phyloP scores from a whole-genome alignment of 2,329 filamentous ascomycete species.

The Fusarium caatingaense region DNA sequence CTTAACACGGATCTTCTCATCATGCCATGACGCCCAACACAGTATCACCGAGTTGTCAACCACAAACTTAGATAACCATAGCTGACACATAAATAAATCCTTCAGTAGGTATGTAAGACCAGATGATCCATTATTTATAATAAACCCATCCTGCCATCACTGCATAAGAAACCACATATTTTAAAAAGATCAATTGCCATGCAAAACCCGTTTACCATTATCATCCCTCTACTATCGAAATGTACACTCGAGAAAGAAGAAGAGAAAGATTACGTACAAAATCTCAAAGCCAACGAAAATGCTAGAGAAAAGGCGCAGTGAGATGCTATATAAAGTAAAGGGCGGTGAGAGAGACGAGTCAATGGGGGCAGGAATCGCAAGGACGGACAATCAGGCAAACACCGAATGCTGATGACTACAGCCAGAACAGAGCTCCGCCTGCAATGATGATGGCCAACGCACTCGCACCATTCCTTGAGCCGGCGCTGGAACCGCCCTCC shows the following conservation, averaged over 20 bases:
- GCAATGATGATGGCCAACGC: slow-evolving; percentile 54
- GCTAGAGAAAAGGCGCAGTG: slow-evolving; percentile 25
- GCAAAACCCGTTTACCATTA: slow-evolving; percentile 27
- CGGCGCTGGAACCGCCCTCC: slow-evolving; percentile 49
- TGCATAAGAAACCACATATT: not conserved
- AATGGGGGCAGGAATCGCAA: slow-evolving; percentile 9
- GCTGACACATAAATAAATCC: not conserved
- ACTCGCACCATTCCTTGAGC: slow-evolving; percentile 51
- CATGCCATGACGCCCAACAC: not conserved
- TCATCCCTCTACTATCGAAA: slow-evolving; percentile 30
- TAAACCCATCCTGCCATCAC: not conserved
- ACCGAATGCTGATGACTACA: slow-evolving; percentile 40
- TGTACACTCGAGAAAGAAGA: slow-evolving; percentile 39
- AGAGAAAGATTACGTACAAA: slow-evolving; percentile 41
- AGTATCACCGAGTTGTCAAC: slow-evolving; percentile 4
- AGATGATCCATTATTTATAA: not conserved
- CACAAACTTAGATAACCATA: slow-evolving; percentile 12
- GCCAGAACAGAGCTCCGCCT: slow-evolving; percentile 51
- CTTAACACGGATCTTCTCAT: slow-evolving; percentile 3
- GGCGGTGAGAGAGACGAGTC: slow-evolving; percentile 15
- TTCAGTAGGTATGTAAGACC: not conserved
- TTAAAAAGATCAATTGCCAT: slow-evolving; percentile 1
- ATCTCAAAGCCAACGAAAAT: slow-evolving; percentile 30
- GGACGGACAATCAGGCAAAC: not conserved
- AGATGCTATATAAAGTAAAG: slow-evolving; percentile 34